Evolutionary conservation across 257 asterid genomes (phyloP).

Genomic region (Salvia splendens): DNA sequence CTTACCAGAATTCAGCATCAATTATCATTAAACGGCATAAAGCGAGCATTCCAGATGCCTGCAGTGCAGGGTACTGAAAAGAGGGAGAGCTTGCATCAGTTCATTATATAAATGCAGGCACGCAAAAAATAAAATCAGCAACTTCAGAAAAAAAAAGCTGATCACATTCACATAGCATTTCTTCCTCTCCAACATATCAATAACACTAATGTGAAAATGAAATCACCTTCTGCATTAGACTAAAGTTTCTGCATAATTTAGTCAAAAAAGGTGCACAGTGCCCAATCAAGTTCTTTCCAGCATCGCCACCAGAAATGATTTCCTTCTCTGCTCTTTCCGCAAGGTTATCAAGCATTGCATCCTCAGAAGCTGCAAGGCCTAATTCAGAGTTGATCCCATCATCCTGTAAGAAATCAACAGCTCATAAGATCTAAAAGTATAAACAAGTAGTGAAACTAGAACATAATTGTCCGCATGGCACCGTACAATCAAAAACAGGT

Average conservation of each 20-base stretch:
- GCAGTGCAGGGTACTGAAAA: constrained; percentile 79
- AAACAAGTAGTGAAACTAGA: constrained; percentile 27
- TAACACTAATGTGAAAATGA: constrained; percentile 18
- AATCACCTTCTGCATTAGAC: constrained; percentile 90
- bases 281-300: constrained; percentile 80
- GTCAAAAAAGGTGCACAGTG: constrained; percentile 70
- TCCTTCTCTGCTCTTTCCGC: constrained; percentile 89
- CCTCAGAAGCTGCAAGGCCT: constrained; percentile 92
- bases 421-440: constrained; percentile 24
- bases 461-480: constrained; percentile 24
- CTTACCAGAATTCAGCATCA: constrained; percentile 89
- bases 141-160: constrained; percentile 21
- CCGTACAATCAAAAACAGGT: constrained; percentile 21
- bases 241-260: constrained; percentile 80
- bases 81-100: constrained; percentile 39
- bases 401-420: constrained; percentile 47
- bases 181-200: constrained; percentile 15
- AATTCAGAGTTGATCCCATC: constrained; percentile 75
- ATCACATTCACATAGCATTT: background rate
- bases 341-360: constrained; percentile 79
- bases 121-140: constrained; percentile 10
- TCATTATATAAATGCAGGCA: constrained; percentile 20
- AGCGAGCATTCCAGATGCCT: constrained; percentile 95
- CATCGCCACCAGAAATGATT: constrained; percentile 65
- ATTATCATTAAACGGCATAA: constrained; percentile 87